Evolutionary conservation across 345 rosid genomes (phyloP).

Genomic region (Psidium guajava): DNA sequence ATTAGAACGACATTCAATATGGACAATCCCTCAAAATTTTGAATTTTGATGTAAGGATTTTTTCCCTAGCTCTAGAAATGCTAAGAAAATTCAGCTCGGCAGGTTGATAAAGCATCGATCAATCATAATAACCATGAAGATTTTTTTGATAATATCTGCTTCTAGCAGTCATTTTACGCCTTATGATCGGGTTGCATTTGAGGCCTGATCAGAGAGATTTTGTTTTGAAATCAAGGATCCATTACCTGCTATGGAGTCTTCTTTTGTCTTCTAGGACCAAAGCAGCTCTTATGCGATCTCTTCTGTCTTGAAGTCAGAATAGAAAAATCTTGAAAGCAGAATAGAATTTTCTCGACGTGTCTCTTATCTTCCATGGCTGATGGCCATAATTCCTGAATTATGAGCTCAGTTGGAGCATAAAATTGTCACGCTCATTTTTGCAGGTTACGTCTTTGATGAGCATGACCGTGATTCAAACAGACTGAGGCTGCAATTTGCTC

Average conservation of each 20-base stretch:
- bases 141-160: neutral
- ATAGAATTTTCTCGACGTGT: neutral
- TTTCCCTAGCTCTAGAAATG: neutral
- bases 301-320: neutral
- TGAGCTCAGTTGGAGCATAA: slow-evolving; percentile 17
- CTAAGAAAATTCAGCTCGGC: neutral
- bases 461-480: slow-evolving; percentile 51
- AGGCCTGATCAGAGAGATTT: neutral
- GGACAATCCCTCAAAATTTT: too few species aligned
- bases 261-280: neutral
- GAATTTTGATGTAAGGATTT: neutral
- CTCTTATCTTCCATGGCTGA: slow-evolving; percentile 4
- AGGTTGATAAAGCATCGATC: neutral
- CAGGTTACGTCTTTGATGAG: slow-evolving; percentile 66
- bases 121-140: neutral
- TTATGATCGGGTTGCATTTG: neutral
- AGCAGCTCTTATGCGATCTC: neutral
- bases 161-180: neutral
- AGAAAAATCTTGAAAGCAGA: neutral
- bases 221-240: neutral
- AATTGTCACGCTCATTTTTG: slow-evolving; percentile 47
- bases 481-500: slow-evolving; percentile 69
- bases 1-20: too few species aligned
- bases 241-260: neutral
- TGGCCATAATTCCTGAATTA: slow-evolving; percentile 8